Conservation (phyloP, 306 rosid genomes). For the Boehmeria nivea region DNA sequence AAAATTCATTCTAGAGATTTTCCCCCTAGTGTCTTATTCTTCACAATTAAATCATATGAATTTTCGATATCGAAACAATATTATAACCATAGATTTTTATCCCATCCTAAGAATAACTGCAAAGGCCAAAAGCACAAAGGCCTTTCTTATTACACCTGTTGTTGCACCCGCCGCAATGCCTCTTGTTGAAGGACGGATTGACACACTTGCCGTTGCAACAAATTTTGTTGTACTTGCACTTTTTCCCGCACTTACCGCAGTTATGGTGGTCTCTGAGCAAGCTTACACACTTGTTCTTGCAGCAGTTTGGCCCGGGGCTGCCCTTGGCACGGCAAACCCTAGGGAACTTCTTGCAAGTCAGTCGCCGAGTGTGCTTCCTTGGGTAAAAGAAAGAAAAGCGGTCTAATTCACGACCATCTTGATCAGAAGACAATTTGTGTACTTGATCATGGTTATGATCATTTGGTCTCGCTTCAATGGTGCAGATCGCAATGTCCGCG, state of each 20-base stretch:
- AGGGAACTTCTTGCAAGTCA: conserved; percentile 19
- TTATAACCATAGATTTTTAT: not conserved
- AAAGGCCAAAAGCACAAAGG: conserved; percentile 27
- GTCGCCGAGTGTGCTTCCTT: conserved; percentile 2
- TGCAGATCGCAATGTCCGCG: not conserved
- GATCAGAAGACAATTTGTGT: no score
- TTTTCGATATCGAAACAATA: not conserved
- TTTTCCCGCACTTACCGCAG: conserved; percentile 24
- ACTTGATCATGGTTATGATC: not conserved
- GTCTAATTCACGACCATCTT: no score
- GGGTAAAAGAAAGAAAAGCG: not conserved
- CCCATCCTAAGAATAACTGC: conserved; percentile 10
- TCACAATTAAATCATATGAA: not conserved
- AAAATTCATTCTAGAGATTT: not conserved
- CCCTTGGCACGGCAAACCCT: conserved; percentile 17
- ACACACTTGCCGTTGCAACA: conserved; percentile 32
- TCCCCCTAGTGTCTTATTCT: no score
- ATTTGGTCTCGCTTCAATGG: no score
- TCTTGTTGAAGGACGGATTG: conserved; percentile 23
- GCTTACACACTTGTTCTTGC: conserved; percentile 31
- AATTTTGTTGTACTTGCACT: conserved; percentile 23
- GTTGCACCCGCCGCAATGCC: conserved; percentile 27
- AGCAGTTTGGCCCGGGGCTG: conserved; percentile 24
- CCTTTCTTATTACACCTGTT: conserved; percentile 16
- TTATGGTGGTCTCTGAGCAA: conserved; percentile 9